These are phyloP conservation scores for Globisporangium nagaii DNA, from an alignment of 352 stramenopile species.

Conservation along the genomic window DNA sequence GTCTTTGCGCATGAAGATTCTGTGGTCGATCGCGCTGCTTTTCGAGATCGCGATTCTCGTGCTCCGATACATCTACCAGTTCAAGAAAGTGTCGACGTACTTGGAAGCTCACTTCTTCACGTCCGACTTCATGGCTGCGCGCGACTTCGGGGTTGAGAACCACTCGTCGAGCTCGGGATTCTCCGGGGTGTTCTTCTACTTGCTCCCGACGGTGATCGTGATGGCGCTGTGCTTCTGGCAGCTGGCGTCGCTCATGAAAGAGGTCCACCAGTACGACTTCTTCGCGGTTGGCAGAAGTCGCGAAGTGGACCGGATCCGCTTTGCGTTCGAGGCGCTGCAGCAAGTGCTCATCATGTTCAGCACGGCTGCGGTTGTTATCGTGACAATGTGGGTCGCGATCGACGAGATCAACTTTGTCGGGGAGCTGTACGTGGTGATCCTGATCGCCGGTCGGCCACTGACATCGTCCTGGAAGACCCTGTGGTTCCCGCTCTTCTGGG, in stretches of 20 bases:
- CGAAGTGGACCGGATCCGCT: conserved; percentile 44
- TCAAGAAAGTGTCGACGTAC: conserved; percentile 59
- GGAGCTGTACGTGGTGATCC: conserved; percentile 55
- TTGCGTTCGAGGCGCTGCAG: conserved; percentile 50
- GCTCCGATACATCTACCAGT: conserved; percentile 77
- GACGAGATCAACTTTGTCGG: conserved; percentile 59
- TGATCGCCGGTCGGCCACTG: conserved; percentile 51
- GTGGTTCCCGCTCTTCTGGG: conserved; percentile 79
- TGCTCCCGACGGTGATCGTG: conserved; percentile 63
- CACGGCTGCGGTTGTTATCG: conserved; percentile 53
- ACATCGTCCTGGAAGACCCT: conserved; percentile 57
- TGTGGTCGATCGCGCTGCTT: conserved; percentile 77
- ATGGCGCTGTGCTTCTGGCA: conserved; percentile 83
- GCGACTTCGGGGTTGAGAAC: conserved; percentile 73
- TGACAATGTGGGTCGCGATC: conserved; percentile 66
- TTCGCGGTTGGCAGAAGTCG: conserved; percentile 52
- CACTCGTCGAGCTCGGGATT: conserved; percentile 47
- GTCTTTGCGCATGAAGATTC: conserved; percentile 59
- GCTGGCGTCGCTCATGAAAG: conserved; percentile 65
- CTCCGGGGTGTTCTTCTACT: conserved; percentile 74
- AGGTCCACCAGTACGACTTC: conserved; percentile 55
- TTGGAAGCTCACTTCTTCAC: conserved; percentile 66
- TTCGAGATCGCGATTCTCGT: conserved; percentile 66
- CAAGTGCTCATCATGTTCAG: conserved; percentile 68
- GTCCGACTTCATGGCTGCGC: conserved; percentile 55